phyloP scores from a whole-genome alignment of 2,329 filamentous ascomycete genomes.

The Tolypocladium amazonense region DNA sequence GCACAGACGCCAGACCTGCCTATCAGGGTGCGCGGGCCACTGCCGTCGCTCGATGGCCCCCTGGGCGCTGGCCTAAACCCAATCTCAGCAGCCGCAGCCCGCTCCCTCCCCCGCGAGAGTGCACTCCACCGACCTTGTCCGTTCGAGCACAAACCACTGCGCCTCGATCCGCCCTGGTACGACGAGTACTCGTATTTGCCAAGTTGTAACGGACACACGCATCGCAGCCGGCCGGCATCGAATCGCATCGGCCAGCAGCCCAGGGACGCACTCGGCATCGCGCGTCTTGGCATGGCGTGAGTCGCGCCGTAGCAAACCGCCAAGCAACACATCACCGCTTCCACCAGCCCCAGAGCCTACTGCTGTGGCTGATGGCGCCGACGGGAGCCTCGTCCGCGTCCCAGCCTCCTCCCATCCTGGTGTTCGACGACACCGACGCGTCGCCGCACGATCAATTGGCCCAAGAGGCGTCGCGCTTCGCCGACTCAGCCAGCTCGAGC shows the following conservation, averaged over 20 bases:
- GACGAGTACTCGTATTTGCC: not conserved
- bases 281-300: not conserved
- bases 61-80: not conserved
- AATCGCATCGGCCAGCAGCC: not conserved
- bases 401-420: constrained; percentile 4
- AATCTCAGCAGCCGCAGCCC: not conserved
- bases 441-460: not conserved
- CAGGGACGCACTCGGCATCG: not conserved
- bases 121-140: not conserved
- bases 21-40: not conserved
- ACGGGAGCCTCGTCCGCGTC: not conserved
- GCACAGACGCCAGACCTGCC: not conserved
- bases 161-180: not conserved
- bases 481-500: not conserved
- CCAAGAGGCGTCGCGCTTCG: not conserved
- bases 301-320: not conserved
- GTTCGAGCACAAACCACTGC: not conserved
- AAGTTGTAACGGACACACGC: too few relatives aligned
- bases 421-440: constrained; percentile 12
- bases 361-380: constrained; percentile 7
- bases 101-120: not conserved
- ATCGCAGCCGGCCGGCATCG: too few relatives aligned
- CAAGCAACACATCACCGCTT: not conserved
- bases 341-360: not conserved
- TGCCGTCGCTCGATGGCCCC: not conserved